Conservation (phyloP, 306 rosid species). For the Arachis stenosperma region DNA sequence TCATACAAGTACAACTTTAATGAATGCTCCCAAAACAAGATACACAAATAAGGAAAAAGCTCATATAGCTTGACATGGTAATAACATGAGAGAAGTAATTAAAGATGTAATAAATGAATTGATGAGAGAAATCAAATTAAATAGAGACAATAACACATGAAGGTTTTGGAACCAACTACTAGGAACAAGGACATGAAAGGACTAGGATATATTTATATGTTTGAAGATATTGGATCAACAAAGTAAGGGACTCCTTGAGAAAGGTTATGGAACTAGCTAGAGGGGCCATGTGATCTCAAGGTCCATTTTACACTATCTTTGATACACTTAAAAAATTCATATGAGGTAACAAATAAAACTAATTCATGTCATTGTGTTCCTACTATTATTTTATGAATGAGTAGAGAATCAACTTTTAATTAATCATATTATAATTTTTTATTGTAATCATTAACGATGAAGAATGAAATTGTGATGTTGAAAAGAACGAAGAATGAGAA, state of each 20-base stretch:
- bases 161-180: conserved; percentile 39
- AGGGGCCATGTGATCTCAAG: conserved; percentile 43
- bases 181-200: conserved; percentile 52
- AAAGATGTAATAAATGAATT: neutral
- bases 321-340: conserved; percentile 42
- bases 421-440: neutral
- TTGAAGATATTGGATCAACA: conserved; percentile 32
- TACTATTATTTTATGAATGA: neutral
- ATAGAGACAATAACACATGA: conserved; percentile 62
- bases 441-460: too few relatives aligned
- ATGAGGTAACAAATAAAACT: conserved; percentile 18
- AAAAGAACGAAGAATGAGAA: too few relatives aligned
- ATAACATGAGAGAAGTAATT: neutral
- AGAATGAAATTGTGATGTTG: too few relatives aligned
- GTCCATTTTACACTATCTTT: conserved; percentile 42
- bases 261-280: conserved; percentile 24
- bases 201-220: conserved; percentile 35
- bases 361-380: conserved; percentile 26
- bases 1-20: conserved; percentile 11
- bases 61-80: conserved; percentile 32
- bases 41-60: conserved; percentile 40
- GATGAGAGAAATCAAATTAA: neutral
- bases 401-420: neutral
- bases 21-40: conserved; percentile 38
- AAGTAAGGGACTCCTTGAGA: conserved; percentile 16